Conservation (phyloP, 192 early-diverging fungal species). For the Dissophora ornata region DNA sequence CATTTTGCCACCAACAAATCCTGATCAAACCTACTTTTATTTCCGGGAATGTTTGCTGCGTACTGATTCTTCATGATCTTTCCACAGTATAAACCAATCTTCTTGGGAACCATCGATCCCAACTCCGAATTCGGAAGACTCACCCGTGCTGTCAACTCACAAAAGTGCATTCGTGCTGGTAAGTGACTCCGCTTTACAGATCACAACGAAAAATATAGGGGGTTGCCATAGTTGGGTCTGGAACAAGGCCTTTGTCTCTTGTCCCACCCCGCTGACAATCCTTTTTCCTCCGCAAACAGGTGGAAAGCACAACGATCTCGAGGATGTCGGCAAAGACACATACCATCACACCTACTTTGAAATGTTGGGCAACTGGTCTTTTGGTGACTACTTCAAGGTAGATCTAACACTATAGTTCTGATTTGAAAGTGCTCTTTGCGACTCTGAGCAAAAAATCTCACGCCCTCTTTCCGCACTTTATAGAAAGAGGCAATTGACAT, state of each 20-base stretch:
- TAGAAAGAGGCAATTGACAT: constrained; percentile 88
- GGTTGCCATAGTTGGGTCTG: background rate
- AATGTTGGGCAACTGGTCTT: constrained; percentile 99
- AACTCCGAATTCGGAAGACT: constrained; percentile 91
- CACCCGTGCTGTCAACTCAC: constrained; percentile 92
- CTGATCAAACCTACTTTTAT: background rate
- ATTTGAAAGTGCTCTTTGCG: too few relatives aligned
- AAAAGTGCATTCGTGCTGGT: constrained; percentile 99
- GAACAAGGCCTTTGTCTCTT: constrained; percentile 10
- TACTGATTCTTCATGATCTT: background rate
- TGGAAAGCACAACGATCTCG: constrained; percentile 99
- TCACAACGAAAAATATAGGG: background rate
- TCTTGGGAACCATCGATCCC: constrained; percentile 95
- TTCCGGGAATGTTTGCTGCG: background rate
- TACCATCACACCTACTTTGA: constrained; percentile 99
- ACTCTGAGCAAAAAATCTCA: too few relatives aligned
- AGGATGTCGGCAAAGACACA: constrained; percentile 97
- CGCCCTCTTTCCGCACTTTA: background rate
- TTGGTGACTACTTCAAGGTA: constrained; percentile 98
- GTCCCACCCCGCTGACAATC: background rate
- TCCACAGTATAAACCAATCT: constrained; percentile 92
- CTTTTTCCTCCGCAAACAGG: constrained; percentile 52
- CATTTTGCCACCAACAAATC: background rate
- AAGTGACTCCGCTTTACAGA: constrained; percentile 7
- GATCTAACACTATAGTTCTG: too few relatives aligned